Evolutionary conservation across 2,329 filamentous ascomycete genomes (phyloP), one percentile per base, ranked within the genome.

Genomic region (Alternaria gaisen): DNA sequence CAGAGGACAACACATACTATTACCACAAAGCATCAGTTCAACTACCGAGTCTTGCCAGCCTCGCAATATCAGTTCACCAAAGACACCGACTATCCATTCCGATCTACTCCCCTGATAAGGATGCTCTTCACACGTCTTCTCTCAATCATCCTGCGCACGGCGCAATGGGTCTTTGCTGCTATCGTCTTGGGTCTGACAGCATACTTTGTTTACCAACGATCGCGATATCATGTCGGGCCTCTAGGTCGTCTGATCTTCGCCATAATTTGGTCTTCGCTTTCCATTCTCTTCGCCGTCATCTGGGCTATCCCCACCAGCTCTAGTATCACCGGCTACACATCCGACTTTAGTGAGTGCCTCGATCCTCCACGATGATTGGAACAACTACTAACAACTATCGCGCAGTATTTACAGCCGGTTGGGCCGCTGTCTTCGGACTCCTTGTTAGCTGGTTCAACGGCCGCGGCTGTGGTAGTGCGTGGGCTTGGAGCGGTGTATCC

Each of bases 201-300:
- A 14, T 63, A 69, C 56, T 74, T 75, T 66, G 48, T 73, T 22
- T 42, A 72, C 50, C 50, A 60, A 41, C 55, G 65, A 56, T 61
- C 63, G 22, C 66, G 81, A 34, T 77, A 82, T 36, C 82, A 83
- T 54, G 78, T 82, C 60, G 88, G 86, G 83, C 80, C 83, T 18
- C 80, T 86, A 40, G 88, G 84, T 36, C 88, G 91, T 58, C 88
- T 90, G 81, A 92, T 94, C 79, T 94, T 92, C 82, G 87, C 90
- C 46, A 86, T 91, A 72, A 86, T 92, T 18, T 84, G 93, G 40
- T 89, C 91, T 3, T 88, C 84, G 20, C 72, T 94, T 18, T 87
- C 88, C 12, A 87, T 93, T 56, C 76, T 94, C 41, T 81, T 92
- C n/a, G 83, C 87, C 5, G 79, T 94, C 26, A 76, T 94, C 64